Evolutionary conservation across 805 yeast genomes (phyloP), one percentile per base, ranked within the genome.

Genomic region (Myxozyma mucilagina): DNA sequence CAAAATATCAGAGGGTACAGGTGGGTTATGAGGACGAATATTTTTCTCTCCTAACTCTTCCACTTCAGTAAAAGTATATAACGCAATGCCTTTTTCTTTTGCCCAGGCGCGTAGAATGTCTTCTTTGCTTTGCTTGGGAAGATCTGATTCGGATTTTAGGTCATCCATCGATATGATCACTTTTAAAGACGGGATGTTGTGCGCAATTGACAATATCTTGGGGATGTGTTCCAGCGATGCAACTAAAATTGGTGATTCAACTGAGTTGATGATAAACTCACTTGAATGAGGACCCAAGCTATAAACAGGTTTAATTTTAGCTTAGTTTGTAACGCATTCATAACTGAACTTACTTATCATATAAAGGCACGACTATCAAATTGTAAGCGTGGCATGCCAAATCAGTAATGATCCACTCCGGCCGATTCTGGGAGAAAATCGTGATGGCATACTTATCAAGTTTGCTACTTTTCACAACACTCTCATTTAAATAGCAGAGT

Each of bases 401-500:
- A 73, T 88, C 94, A 34, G 87, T 73, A 18, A 87, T 71, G 36
- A 80, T 78, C 94, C 94, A 88, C 73, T 87, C 89, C 8, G 81
- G 77, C 52, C 84, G 76, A 70, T 87, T 87, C 18, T 79, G 76
- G 29, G 87, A 80, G 71, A 82, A 82, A 18, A 87, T 68, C 1
- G 87, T 76, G 49, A 86, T 79, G 42, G 85, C 75, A 67, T 84
- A 86, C 42, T 76, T 72, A 31, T 73, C 70, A 0, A 64, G 45
- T n/a, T 68, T 61, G n/a, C 71, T 70, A 61, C 71, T 61, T 45
- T 51, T 18, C 53, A 20, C 53, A 53, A 35, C 60, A 24, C 9
- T 56, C 56, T 78, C 80, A 50, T 67, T 63, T 38, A 79, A 69
- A 1, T 80, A 71, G 58, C 79, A 68, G 31, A 83, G 65, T 7